phyloP scores from a whole-genome alignment of 2,329 filamentous ascomycete genomes.

The Sporothrix mexicana region DNA sequence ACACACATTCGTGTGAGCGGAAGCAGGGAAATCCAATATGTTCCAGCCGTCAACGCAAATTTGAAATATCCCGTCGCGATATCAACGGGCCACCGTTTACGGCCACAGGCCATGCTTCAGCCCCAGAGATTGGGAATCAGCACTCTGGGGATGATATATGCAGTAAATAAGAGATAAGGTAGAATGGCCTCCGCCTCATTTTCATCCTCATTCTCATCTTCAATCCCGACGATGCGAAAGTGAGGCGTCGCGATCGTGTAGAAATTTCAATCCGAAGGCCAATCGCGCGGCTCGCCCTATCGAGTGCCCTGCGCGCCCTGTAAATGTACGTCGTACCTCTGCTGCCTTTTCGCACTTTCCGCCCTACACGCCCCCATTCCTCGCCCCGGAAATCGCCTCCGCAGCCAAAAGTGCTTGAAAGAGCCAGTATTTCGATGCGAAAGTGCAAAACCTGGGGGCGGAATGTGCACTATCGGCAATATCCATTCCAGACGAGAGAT shows the following conservation, averaged over 20 bases:
- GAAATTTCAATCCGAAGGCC: neutral
- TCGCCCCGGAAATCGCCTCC: constrained; percentile 2
- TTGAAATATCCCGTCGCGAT: neutral
- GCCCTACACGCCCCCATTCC: neutral
- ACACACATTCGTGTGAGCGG: neutral
- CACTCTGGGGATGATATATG: neutral
- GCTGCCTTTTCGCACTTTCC: neutral
- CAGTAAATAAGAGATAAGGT: neutral
- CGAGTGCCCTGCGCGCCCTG: neutral
- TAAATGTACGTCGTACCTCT: no score
- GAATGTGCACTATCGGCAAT: constrained; percentile 5
- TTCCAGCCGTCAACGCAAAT: neutral
- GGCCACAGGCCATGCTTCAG: constrained; percentile 1
- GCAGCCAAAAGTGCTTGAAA: neutral
- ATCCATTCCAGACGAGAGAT: neutral
- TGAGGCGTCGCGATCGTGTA: neutral
- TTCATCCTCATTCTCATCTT: neutral
- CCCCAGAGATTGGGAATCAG: neutral
- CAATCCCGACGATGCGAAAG: constrained; percentile 3
- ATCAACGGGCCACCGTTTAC: neutral
- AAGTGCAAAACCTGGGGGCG: neutral
- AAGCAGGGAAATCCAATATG: neutral
- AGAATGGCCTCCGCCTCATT: neutral
- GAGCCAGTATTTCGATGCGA: neutral
- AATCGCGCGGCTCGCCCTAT: neutral